Percentiles rank a stretch among this genome's conserved stretches.
These are phyloP conservation scores for Pseudocercospora musae DNA, from an alignment of 2,329 filamentous ascomycete species.

Conservation along the genomic window DNA sequence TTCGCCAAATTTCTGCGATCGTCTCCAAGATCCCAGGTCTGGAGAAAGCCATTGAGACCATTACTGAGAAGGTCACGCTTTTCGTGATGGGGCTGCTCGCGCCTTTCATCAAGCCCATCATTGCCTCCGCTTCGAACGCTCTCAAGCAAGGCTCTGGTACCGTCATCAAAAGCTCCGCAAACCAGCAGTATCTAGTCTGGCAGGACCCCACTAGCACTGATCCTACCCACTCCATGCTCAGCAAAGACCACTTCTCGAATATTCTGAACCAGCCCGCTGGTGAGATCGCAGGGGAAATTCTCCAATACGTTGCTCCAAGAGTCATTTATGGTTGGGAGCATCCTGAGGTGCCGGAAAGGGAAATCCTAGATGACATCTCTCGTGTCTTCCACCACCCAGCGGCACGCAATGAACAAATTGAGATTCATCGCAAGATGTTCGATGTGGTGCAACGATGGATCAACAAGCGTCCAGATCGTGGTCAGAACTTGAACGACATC, in stretches of 20 bases:
- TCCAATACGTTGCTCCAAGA: slow-evolving; percentile 84
- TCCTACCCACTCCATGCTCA: slow-evolving; percentile 52
- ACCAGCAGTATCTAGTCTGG: slow-evolving; percentile 52
- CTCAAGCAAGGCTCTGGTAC: slow-evolving; percentile 82
- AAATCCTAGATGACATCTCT: slow-evolving; percentile 77
- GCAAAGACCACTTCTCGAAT: slow-evolving; percentile 53
- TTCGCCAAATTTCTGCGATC: slow-evolving; percentile 77
- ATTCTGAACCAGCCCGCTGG: slow-evolving; percentile 50
- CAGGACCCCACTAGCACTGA: slow-evolving; percentile 47
- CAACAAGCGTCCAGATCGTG: slow-evolving; percentile 63
- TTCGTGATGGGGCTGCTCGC: slow-evolving; percentile 89
- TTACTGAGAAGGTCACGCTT: slow-evolving; percentile 86
- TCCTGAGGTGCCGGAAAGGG: slow-evolving; percentile 73
- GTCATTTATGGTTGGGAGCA: slow-evolving; percentile 93
- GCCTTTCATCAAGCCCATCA: slow-evolving; percentile 88
- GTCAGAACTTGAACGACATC: slow-evolving; percentile 66
- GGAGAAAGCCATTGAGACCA: slow-evolving; percentile 84
- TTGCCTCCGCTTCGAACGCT: slow-evolving; percentile 76
- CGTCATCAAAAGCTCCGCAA: slow-evolving; percentile 54
- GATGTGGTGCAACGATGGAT: slow-evolving; percentile 79
- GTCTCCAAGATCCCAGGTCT: slow-evolving; percentile 91
- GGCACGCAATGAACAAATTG: slow-evolving; percentile 68
- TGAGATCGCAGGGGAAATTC: slow-evolving; percentile 53
- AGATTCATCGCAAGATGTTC: slow-evolving; percentile 88
- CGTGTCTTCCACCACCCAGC: slow-evolving; percentile 89